Evolutionary conservation across 768 basidiomycete species (phyloP).

Genomic region (Gymnopilus junonius): DNA sequence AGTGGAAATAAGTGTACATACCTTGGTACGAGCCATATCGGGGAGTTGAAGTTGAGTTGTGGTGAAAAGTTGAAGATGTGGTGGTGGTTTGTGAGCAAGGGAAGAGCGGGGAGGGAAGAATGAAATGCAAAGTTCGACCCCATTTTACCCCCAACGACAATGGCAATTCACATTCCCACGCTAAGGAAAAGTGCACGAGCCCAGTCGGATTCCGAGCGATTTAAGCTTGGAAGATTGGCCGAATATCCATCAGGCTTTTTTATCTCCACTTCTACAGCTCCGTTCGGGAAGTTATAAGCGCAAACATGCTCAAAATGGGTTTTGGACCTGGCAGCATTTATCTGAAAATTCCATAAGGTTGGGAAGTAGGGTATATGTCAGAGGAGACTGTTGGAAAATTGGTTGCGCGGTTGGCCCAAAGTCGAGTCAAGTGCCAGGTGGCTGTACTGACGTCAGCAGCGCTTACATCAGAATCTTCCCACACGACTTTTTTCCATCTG

Average conservation of each 20-base stretch:
- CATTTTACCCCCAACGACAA: background rate
- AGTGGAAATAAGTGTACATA: background rate
- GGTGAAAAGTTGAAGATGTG: background rate
- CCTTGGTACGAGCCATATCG: constrained; percentile 5
- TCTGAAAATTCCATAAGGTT: background rate
- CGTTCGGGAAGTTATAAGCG: background rate
- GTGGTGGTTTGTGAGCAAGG: constrained; percentile 1
- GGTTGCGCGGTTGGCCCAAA: background rate
- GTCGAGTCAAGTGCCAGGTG: constrained; percentile 2
- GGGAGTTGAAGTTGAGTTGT: background rate
- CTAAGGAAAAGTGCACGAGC: background rate
- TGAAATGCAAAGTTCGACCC: background rate
- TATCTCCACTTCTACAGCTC: background rate
- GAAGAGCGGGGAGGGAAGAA: constrained; percentile 1
- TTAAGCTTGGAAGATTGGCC: background rate
- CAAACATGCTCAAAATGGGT: too few relatives aligned
- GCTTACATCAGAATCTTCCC: background rate
- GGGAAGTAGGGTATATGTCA: background rate
- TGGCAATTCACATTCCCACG: background rate
- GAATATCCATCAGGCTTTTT: background rate
- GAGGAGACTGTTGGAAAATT: background rate
- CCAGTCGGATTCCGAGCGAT: background rate
- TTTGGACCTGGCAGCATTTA: background rate
- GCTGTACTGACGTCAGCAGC: background rate
- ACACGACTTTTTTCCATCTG: background rate